Evolutionary conservation across 106 monocot species (phyloP).

Genomic region (Xerophyta viscosa): DNA sequence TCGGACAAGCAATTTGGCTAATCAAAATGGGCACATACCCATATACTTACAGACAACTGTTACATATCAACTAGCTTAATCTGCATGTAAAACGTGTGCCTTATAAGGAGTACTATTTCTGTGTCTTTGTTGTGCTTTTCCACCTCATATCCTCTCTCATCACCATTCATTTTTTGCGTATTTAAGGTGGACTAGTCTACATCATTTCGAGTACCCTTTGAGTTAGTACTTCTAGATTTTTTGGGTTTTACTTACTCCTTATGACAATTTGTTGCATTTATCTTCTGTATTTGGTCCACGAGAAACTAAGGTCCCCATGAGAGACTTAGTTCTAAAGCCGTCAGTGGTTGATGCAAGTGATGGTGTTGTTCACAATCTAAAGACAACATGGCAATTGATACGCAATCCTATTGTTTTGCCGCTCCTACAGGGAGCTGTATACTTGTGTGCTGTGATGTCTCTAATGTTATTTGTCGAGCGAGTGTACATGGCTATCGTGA

Average conservation of each 20-base stretch:
- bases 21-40: background rate
- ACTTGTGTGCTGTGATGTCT: constrained; percentile 42
- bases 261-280: background rate
- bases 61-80: background rate
- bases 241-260: too few species aligned
- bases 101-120: background rate
- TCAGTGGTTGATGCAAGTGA: background rate
- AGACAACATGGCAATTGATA: constrained; percentile 4
- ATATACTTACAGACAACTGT: background rate
- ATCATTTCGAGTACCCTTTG: background rate
- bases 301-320: constrained; percentile 11
- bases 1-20: background rate
- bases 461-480: constrained; percentile 53
- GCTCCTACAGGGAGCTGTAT: constrained; percentile 24
- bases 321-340: constrained; percentile 2
- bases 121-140: background rate
- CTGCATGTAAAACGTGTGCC: constrained; percentile 9
- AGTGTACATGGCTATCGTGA: constrained; percentile 50
- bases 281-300: background rate
- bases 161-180: background rate
- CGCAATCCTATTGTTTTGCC: constrained; percentile 18
- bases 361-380: constrained; percentile 1
- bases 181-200: background rate
- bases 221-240: too few species aligned
- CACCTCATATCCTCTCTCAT: background rate